phyloP scores from a whole-genome alignment of 2,329 filamentous ascomycete species.

The Sporothrix phasma region DNA sequence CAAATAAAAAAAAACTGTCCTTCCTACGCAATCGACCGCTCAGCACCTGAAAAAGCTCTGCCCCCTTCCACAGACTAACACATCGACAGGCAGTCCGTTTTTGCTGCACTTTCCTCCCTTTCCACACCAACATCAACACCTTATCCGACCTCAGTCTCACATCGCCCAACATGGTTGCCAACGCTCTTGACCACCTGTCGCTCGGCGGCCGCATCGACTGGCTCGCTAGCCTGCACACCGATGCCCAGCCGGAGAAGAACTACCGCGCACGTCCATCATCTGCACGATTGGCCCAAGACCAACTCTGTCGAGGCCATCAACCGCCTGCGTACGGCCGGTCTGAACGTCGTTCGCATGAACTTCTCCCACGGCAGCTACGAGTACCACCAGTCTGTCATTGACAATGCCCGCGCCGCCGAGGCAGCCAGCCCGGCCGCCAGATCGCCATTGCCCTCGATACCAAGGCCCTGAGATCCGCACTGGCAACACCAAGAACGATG shows the following conservation, averaged over 20 bases:
- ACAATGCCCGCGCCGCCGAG: constrained; percentile 86
- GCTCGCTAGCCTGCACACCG: constrained; percentile 70
- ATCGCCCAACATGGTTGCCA: constrained; percentile 39
- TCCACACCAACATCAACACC: not conserved
- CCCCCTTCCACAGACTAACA: not conserved
- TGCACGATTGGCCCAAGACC: constrained; percentile 98
- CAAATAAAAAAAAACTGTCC: constrained; percentile 10
- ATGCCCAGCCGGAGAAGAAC: constrained; percentile 76
- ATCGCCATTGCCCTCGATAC: constrained; percentile 87
- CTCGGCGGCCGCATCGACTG: constrained; percentile 61
- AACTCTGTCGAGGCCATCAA: constrained; percentile 98
- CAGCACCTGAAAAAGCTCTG: not conserved
- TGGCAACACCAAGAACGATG: constrained; percentile 63
- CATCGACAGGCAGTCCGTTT: not conserved
- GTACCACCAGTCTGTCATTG: constrained; percentile 90
- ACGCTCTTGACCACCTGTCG: constrained; percentile 77
- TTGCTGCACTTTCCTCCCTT: not conserved
- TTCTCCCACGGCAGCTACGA: constrained; percentile 92
- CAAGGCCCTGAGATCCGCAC: constrained; percentile 54
- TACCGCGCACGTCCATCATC: constrained; percentile 96
- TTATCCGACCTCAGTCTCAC: constrained; percentile 3
- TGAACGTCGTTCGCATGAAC: constrained; percentile 99
- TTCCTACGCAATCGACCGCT: not conserved
- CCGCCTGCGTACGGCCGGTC: constrained; percentile 75
- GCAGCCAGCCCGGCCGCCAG: constrained; percentile 66